These are phyloP conservation scores for Lenwebbia sp. DNA, from an alignment of 345 rosid genomes.

Conservation along the genomic window DNA sequence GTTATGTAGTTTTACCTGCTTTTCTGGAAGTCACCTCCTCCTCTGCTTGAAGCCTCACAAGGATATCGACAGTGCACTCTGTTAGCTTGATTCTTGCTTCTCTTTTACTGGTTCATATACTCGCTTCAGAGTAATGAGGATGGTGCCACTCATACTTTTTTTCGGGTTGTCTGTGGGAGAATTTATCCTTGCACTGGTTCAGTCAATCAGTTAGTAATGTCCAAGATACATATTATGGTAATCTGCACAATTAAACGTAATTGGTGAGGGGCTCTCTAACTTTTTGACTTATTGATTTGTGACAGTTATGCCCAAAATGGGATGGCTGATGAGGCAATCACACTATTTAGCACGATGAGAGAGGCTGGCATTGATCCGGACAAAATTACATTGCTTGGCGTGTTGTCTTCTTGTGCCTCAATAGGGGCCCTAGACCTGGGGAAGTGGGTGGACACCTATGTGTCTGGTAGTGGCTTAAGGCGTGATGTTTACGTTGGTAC, in stretches of 20 bases:
- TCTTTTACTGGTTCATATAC: not conserved
- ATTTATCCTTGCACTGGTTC: not conserved
- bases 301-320: constrained; percentile 81
- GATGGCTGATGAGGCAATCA: constrained; percentile 55
- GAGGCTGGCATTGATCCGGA: constrained; percentile 31
- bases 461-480: constrained; percentile 31
- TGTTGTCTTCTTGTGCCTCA: constrained; percentile 71
- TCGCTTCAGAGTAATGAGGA: not conserved
- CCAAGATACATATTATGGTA: no score
- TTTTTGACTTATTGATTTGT: not conserved
- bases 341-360: constrained; percentile 45
- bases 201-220: not conserved
- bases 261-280: not conserved
- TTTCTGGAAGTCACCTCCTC: not conserved
- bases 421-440: constrained; percentile 79
- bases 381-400: constrained; percentile 40
- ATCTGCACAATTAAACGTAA: no score
- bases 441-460: constrained; percentile 39
- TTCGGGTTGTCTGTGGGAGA: not conserved
- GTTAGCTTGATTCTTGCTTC: not conserved
- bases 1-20: not conserved
- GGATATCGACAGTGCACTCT: not conserved
- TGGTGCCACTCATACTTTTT: not conserved
- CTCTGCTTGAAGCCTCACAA: not conserved
- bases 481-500: constrained; percentile 52